phyloP scores from a whole-genome alignment of 140 eudicot species.

The Ambrosia hybrid region DNA sequence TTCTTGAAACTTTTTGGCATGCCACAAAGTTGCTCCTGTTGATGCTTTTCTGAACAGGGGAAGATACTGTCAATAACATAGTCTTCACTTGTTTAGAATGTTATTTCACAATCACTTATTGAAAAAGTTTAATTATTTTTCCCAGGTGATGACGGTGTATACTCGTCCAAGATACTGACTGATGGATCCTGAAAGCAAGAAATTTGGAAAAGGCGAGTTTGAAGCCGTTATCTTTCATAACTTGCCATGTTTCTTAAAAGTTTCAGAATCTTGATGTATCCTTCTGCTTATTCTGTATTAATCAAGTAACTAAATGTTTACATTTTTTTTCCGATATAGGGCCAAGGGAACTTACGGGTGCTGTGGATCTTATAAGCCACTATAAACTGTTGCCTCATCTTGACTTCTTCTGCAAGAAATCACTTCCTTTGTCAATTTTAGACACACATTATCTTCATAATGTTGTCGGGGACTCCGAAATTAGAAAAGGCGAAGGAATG shows the following conservation, averaged over 20 bases:
- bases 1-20: not conserved
- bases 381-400: slow-evolving; percentile 57
- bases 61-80: not conserved
- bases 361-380: slow-evolving; percentile 63
- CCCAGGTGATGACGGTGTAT: slow-evolving; percentile 41
- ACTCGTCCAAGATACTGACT: slow-evolving; percentile 28
- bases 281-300: not conserved
- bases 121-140: slow-evolving; percentile 9
- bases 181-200: slow-evolving; percentile 61
- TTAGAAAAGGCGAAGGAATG: slow-evolving; percentile 81
- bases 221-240: not conserved
- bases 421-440: slow-evolving; percentile 32
- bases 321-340: slow-evolving; percentile 29
- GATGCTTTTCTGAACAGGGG: not conserved
- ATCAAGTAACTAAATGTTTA: not conserved
- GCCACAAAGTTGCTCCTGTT: not conserved
- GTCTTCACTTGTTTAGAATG: not conserved
- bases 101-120: not conserved
- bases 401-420: slow-evolving; percentile 52
- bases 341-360: slow-evolving; percentile 74
- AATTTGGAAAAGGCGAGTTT: slow-evolving; percentile 65
- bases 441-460: slow-evolving; percentile 76
- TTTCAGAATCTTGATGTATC: not conserved
- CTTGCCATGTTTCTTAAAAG: not conserved
- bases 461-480: slow-evolving; percentile 70